Evolutionary conservation across 768 basidiomycete species (phyloP).

Genomic region (Lactarius evosmus): DNA sequence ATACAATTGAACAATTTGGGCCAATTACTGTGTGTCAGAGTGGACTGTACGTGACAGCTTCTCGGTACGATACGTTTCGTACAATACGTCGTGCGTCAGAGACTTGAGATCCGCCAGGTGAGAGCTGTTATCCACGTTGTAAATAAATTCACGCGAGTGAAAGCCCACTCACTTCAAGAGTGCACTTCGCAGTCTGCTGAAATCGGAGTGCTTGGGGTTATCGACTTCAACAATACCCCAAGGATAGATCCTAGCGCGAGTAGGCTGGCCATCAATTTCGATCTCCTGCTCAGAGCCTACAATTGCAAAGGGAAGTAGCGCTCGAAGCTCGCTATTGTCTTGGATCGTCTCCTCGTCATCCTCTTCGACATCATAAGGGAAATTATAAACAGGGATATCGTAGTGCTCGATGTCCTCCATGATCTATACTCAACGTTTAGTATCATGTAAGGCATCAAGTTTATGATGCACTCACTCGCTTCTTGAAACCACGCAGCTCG

Average conservation of each 20-base stretch:
- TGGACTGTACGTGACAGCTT: slow-evolving; percentile 91
- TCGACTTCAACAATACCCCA: slow-evolving; percentile 99
- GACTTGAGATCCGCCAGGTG: slow-evolving; percentile 95
- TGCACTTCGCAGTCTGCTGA: slow-evolving; percentile 87
- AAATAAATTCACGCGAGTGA: background rate
- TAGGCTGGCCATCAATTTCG: slow-evolving; percentile 84
- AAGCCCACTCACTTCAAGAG: slow-evolving; percentile 67
- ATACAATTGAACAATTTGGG: background rate
- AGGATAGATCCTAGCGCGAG: slow-evolving; percentile 93
- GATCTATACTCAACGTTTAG: slow-evolving; percentile 50
- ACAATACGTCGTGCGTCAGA: slow-evolving; percentile 88
- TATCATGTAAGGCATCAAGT: background rate
- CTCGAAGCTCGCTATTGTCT: slow-evolving; percentile 93
- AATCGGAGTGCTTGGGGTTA: slow-evolving; percentile 99
- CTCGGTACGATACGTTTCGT: slow-evolving; percentile 97
- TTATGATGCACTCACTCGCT: slow-evolving; percentile 53
- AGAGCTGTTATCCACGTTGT: slow-evolving; percentile 51
- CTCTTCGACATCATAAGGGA: slow-evolving; percentile 98
- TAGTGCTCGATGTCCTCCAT: slow-evolving; percentile 99
- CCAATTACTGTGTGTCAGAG: slow-evolving; percentile 62
- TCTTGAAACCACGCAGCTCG: slow-evolving; percentile 95
- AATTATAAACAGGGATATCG: slow-evolving; percentile 98
- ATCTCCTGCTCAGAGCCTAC: slow-evolving; percentile 98
- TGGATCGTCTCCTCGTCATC: slow-evolving; percentile 98
- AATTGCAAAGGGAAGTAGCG: slow-evolving; percentile 93